A percentile compares a stretch with the other conserved stretches of the same genome.
phyloP scores from a whole-genome alignment of 352 stramenopile genomes.

The Bremia lactucae region DNA sequence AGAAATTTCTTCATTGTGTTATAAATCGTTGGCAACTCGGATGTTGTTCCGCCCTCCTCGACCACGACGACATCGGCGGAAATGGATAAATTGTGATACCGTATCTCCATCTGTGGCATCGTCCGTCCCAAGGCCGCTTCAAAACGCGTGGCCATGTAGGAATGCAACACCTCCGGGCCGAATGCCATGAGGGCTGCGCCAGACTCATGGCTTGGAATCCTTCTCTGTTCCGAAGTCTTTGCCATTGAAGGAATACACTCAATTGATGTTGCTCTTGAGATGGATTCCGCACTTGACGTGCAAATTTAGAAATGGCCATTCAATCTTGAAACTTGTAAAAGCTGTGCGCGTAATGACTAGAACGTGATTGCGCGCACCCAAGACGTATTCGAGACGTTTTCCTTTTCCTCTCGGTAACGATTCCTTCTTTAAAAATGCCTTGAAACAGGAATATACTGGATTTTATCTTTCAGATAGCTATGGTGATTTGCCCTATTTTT shows the following conservation, averaged over 20 bases:
- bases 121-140: slow-evolving; percentile 24
- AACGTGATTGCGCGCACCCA: neutral
- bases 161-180: slow-evolving; percentile 24
- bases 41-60: slow-evolving; percentile 8
- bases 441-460: too few relatives aligned
- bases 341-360: neutral
- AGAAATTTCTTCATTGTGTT: slow-evolving; percentile 31
- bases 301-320: slow-evolving; percentile 23
- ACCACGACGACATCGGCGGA: slow-evolving; percentile 19
- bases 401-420: too few relatives aligned
- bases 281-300: slow-evolving; percentile 6
- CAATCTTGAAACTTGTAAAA: too few relatives aligned
- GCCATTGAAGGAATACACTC: neutral
- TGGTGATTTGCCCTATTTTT: too few relatives aligned
- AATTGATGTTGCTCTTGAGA: slow-evolving; percentile 5
- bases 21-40: slow-evolving; percentile 30
- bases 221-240: slow-evolving; percentile 3
- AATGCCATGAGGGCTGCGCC: slow-evolving; percentile 23
- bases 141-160: slow-evolving; percentile 21
- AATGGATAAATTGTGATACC: slow-evolving; percentile 16
- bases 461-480: too few relatives aligned
- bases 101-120: slow-evolving; percentile 41
- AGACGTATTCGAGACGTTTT: neutral
- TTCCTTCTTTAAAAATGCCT: too few relatives aligned
- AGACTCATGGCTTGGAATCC: slow-evolving; percentile 17